phyloP scores from a whole-genome alignment of 345 rosid species.

The Linum lewisii region DNA sequence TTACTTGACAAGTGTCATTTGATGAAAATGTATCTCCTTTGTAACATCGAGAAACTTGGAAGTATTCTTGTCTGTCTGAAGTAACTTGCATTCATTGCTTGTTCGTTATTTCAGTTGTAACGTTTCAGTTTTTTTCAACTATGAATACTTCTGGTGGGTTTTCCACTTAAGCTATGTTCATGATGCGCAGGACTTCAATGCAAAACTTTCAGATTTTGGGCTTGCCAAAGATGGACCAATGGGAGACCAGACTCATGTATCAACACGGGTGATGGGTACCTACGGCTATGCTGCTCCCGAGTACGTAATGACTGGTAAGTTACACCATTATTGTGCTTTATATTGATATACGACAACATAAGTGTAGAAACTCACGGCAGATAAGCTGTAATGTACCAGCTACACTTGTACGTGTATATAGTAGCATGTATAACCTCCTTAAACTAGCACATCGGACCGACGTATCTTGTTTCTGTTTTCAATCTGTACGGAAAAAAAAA shows the following conservation, averaged over 20 bases:
- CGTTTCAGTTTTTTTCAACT: no score
- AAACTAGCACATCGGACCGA: no score
- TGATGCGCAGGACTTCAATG: conserved; percentile 59
- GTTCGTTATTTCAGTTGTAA: no score
- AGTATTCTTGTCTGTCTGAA: neutral
- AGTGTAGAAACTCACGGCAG: conserved; percentile 2
- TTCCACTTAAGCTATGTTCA: conserved; percentile 7
- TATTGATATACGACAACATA: no score
- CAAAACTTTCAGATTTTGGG: conserved; percentile 95
- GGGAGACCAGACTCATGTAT: conserved; percentile 98
- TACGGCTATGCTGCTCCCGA: conserved; percentile 99
- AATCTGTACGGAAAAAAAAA: no score
- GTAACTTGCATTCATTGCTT: no score
- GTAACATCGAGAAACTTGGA: neutral
- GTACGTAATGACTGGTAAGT: conserved; percentile 88
- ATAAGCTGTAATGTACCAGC: neutral
- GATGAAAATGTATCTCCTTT: conserved; percentile 1
- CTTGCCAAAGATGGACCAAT: conserved; percentile 97
- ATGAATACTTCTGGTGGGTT: neutral
- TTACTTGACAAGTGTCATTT: neutral
- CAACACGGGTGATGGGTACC: conserved; percentile 98
- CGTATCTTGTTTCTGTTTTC: neutral
- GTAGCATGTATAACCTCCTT: neutral
- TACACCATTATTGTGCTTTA: neutral
- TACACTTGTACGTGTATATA: neutral